phyloP scores from a whole-genome alignment of 805 yeast species.

The Trichomonascus vanleenenianus region DNA sequence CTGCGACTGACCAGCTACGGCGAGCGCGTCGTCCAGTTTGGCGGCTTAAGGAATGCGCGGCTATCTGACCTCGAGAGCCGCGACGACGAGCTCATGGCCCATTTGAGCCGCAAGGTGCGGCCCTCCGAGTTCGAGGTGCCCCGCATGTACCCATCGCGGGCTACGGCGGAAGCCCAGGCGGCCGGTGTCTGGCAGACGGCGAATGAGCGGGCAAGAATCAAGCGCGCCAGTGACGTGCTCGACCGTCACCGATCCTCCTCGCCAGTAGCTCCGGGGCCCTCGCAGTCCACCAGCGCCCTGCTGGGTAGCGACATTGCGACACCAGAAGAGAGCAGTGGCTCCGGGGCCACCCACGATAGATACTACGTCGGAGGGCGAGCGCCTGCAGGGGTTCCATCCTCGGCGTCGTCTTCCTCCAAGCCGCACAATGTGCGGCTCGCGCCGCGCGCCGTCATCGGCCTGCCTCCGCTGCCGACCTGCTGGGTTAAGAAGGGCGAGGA shows the following conservation, averaged over 20 bases:
- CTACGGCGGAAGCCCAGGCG: conserved; percentile 19
- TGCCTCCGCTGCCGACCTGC: conserved; percentile 18
- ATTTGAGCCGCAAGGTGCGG: neutral
- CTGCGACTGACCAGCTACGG: conserved; percentile 18
- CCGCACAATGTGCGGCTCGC: neutral
- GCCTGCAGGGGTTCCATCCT: no score
- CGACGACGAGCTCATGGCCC: neutral
- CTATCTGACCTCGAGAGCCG: neutral
- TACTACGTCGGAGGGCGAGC: no score
- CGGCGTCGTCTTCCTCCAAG: no score
- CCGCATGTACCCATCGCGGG: conserved; percentile 20
- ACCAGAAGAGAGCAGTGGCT: neutral
- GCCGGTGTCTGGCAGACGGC: neutral
- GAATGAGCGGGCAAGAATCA: neutral
- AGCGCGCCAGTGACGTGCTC: neutral
- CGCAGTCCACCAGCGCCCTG: no score
- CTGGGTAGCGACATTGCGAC: no score
- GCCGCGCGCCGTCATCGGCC: conserved; percentile 12
- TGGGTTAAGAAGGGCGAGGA: conserved; percentile 16
- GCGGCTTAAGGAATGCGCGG: neutral
- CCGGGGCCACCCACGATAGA: no score
- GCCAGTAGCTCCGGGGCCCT: no score
- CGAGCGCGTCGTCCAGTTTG: conserved; percentile 13
- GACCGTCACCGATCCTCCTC: no score
- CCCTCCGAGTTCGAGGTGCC: conserved; percentile 11